Conservation (phyloP, 1,284 basidiomycete genomes). For the Irpex sp. region DNA sequence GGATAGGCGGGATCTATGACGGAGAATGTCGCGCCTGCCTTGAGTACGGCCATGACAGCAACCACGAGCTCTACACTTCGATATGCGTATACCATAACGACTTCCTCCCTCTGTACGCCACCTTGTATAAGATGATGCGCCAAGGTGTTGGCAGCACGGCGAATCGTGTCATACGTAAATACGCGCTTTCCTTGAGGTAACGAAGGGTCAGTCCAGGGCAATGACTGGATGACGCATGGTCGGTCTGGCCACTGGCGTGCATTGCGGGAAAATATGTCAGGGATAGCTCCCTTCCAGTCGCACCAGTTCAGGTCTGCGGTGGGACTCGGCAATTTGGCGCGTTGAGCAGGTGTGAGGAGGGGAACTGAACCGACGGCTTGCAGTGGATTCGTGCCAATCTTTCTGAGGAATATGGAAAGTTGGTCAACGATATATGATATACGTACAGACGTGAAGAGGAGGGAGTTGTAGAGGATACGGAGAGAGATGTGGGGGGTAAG, state of each 20-base stretch:
- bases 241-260: conserved; percentile 73
- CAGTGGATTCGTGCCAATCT: conserved; percentile 60
- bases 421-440: conserved; percentile 84
- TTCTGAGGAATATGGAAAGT: conserved; percentile 78
- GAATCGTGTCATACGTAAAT: conserved; percentile 81
- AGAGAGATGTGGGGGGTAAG: conserved; percentile 79
- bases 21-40: conserved; percentile 95
- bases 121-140: conserved; percentile 86
- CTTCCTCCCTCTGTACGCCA: conserved; percentile 90
- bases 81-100: conserved; percentile 99
- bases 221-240: conserved; percentile 78
- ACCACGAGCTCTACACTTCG: conserved; percentile 96
- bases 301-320: conserved; percentile 93
- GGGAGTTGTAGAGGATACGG: conserved; percentile 90
- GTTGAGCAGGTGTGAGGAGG: conserved; percentile 74
- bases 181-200: conserved; percentile 50
- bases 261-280: conserved; percentile 87
- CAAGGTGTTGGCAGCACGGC: conserved; percentile 83
- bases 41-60: conserved; percentile 94
- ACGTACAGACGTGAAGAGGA: conserved; percentile 82
- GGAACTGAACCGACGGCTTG: conserved; percentile 72
- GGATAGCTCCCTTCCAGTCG: conserved; percentile 93
- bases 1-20: conserved; percentile 99
- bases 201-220: conserved; percentile 40
- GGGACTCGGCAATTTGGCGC: conserved; percentile 75